Conservation (phyloP, 768 basidiomycete species). For the Dacryopinax primogenitus region DNA sequence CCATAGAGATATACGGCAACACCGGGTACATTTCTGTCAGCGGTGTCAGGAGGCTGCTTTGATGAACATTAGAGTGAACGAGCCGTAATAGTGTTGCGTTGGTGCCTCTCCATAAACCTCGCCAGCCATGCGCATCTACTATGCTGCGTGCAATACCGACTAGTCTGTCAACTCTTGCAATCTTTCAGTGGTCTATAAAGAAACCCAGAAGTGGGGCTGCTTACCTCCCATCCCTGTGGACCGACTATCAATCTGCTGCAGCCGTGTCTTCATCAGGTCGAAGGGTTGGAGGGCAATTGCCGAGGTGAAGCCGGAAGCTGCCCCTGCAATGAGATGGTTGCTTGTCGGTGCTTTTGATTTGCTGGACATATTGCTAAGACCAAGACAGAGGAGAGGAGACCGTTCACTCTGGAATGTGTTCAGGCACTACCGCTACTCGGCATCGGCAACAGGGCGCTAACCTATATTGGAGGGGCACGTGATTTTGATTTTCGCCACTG, state of each 20-base stretch:
- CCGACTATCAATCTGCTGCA: slow-evolving; percentile 58
- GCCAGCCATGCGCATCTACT: slow-evolving; percentile 45
- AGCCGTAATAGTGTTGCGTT: slow-evolving; percentile 61
- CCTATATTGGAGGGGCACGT: too few species aligned
- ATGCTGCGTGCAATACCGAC: slow-evolving; percentile 45
- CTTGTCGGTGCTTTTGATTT: not conserved
- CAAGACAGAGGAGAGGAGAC: not conserved
- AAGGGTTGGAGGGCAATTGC: slow-evolving; percentile 68
- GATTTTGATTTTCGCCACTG: not conserved
- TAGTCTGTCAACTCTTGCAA: slow-evolving; percentile 22
- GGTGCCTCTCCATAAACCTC: slow-evolving; percentile 83
- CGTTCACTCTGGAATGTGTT: not conserved
- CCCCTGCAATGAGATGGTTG: slow-evolving; percentile 36
- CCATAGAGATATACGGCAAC: slow-evolving; percentile 85
- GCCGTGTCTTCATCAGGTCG: slow-evolving; percentile 81
- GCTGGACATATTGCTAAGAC: not conserved
- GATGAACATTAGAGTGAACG: slow-evolving; percentile 12
- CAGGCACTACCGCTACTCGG: too few species aligned
- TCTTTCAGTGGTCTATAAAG: not conserved
- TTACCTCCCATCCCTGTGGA: slow-evolving; percentile 29
- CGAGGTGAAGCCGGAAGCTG: slow-evolving; percentile 63
- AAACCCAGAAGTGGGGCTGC: not conserved
- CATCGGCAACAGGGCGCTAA: too few species aligned
- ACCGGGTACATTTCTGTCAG: slow-evolving; percentile 72
- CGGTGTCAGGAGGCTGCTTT: not conserved